phyloP scores from a whole-genome alignment of 192 early-diverging fungal species.

The Linnemannia schmuckeri region DNA sequence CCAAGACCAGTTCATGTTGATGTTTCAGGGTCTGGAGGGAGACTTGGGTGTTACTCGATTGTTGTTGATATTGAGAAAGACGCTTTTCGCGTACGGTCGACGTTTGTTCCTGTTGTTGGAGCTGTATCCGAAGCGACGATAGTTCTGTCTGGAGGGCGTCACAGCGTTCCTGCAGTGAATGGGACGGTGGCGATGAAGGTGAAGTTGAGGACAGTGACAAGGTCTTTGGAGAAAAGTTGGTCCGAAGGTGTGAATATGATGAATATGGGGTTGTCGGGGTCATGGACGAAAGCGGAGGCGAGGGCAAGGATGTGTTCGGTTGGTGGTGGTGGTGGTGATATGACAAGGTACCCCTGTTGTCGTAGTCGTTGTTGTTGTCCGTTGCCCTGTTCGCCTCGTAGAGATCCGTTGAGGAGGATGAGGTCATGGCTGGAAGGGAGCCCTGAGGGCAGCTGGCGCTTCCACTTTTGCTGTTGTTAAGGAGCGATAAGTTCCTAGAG shows the following conservation, averaged over 20 bases:
- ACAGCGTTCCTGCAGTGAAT: slow-evolving; percentile 21
- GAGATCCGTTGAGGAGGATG: not conserved
- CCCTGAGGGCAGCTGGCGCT: not conserved
- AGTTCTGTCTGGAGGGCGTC: slow-evolving; percentile 34
- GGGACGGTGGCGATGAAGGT: not conserved
- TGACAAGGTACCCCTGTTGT: not conserved
- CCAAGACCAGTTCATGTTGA: slow-evolving; percentile 34
- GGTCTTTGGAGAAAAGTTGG: slow-evolving; percentile 2
- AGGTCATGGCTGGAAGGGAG: not conserved
- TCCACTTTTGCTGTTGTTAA: slow-evolving; percentile 9
- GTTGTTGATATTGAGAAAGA: slow-evolving; percentile 32
- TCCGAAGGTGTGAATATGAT: not conserved
- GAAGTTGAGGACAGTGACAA: not conserved
- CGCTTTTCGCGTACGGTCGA: slow-evolving; percentile 35
- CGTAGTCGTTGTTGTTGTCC: not conserved
- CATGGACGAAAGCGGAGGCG: slow-evolving; percentile 14
- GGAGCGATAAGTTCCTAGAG: slow-evolving; percentile 1
- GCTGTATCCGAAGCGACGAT: slow-evolving; percentile 17
- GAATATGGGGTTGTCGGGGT: not conserved
- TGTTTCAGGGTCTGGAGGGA: slow-evolving; percentile 28
- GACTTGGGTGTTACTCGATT: slow-evolving; percentile 27
- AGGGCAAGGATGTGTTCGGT: not conserved
- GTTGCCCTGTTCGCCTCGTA: not conserved
- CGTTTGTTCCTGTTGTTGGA: slow-evolving; percentile 19
- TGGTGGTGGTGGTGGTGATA: not conserved